Base-by-base conservation (phyloP, 768 basidiomycete species). In the Mycena vulgaris region DNA sequence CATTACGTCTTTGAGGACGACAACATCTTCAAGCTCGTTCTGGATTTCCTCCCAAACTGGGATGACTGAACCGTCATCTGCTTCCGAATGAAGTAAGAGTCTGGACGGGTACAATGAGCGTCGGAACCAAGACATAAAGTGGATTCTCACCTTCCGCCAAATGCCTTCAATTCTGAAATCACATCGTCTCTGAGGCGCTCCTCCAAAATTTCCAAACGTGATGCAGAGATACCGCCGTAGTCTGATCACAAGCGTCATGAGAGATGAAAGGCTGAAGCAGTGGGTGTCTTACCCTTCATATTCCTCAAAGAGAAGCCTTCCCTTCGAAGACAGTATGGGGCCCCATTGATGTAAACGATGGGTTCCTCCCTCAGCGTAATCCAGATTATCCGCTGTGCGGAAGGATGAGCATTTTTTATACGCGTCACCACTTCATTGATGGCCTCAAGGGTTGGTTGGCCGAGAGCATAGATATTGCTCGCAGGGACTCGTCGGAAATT, bases 41-140 rank as follows among this genome's bases (percentile, higher is more conserved):
- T 87, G 87, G 4, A 94, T 95, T 72, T 95, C 94, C 79, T 99
- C 97, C 97, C 97, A 99, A 2, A 98, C 86, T 0, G 98, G 97
- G 7, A 96, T 89, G 9, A 99, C 93, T 7, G 93, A 88, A 7
- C 97, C 96, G 71, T 96, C 95, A 0, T 88, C 75, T 0, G 92
- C 91, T 82, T 99, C 98, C 1, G 95, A 93, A 75, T 99, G 97
- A 28, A 99, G 86, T 2, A 99, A 85, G 0, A 99, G 80, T 55
- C 95, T 95, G 70, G 16, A 28, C 31, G 23, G 1, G 7, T 76
- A 3, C 56, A 49, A 19, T 39, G 28, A 61, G 35, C 59, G 23
- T 53, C 48, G 28, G 30, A 28, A 42, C 48, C n/a, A 27, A n/a
- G 37, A 33, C 37, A 59, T 47, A 14, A 19, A 10, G 39, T 51